Base-by-base conservation (phyloP, 345 rosid species). In the Brassica juncea region DNA sequence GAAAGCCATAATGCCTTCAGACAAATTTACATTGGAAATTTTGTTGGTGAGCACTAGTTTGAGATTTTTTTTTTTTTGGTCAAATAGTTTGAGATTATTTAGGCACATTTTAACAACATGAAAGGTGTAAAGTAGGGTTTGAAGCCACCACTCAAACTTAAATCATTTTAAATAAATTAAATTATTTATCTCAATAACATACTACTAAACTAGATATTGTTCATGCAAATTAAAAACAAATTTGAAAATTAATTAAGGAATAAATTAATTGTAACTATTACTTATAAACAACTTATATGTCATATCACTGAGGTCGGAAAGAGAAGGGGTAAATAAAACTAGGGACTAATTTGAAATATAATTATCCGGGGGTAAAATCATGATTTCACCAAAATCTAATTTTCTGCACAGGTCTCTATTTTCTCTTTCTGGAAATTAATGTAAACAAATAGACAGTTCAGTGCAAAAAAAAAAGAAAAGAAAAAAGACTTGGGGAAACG, bases 361-460 rank as follows among this genome's bases (percentile, higher is more conserved):
- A 19, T 19, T 19, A 19, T 19, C 21, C 21, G 0, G 70, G 76
- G 83, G 76, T 8, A 58, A 81, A 71, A 58, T 59, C 0, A 75
- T 71, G 57, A 71, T 59, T 42, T 76, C 34, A 1, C 0, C 0
- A 6, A 0, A 27, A 14, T 42, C n/a, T 72, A 44, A 5, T 14
- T 23, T 32, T n/a, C 16, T 75, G 15, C 25, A 39, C 54, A 47
- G 21, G 68, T 34, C 37, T 69, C 52, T 65, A 37, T 52, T 58
- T 58, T 70, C 62, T 75, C 80, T 81, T 59, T 76, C 58, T 66
- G 70, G 70, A 81, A 31, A 76, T 76, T 71, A 72, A 34, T 75
- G 75, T 44, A n/a, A 81, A 6, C 39, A 81, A 81, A 81, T 76
- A 66, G 83, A 81, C 74, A 76, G 77, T 81, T 81, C 70, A 71